A percentile compares a stretch with the other conserved stretches of the same genome.
Evolutionary conservation across 495 filamentous ascomycete genomes (phyloP).

Genomic region (Beverwykella pulmonaria): DNA sequence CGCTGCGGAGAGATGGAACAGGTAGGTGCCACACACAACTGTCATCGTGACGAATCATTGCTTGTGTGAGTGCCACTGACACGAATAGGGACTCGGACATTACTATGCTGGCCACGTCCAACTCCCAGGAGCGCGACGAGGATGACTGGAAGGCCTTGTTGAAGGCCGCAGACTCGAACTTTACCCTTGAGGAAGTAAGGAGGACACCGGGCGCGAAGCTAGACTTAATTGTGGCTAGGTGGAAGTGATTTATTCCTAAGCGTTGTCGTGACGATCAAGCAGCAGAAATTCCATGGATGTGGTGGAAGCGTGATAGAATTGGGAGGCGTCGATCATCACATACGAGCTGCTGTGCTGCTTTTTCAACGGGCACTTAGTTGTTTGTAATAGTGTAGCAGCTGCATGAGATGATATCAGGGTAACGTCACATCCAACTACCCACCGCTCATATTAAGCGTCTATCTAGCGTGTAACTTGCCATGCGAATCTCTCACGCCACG

Average conservation of each 20-base stretch:
- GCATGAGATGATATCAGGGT: constrained; percentile 1
- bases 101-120: constrained; percentile 58
- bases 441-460: too few relatives aligned
- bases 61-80: constrained; percentile 11
- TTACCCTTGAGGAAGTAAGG: constrained; percentile 32
- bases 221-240: constrained; percentile 6
- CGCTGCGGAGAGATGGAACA: not conserved
- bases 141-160: constrained; percentile 55
- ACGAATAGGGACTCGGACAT: constrained; percentile 56
- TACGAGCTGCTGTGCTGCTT: constrained; percentile 10
- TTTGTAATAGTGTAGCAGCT: constrained; percentile 7
- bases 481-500: too few relatives aligned
- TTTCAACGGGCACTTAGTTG: not conserved
- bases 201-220: constrained; percentile 13
- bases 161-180: constrained; percentile 48
- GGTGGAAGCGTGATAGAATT: constrained; percentile 13
- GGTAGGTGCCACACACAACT: not conserved
- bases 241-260: constrained; percentile 16
- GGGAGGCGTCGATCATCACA: constrained; percentile 13
- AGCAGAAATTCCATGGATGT: constrained; percentile 8
- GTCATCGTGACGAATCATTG: not conserved
- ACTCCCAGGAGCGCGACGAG: constrained; percentile 58
- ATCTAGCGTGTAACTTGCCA: too few relatives aligned
- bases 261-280: constrained; percentile 17
- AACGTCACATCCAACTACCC: too few relatives aligned